Evolutionary conservation across 1,139 yeast species (phyloP).

Genomic region (Yamadazyma membranifaciens): DNA sequence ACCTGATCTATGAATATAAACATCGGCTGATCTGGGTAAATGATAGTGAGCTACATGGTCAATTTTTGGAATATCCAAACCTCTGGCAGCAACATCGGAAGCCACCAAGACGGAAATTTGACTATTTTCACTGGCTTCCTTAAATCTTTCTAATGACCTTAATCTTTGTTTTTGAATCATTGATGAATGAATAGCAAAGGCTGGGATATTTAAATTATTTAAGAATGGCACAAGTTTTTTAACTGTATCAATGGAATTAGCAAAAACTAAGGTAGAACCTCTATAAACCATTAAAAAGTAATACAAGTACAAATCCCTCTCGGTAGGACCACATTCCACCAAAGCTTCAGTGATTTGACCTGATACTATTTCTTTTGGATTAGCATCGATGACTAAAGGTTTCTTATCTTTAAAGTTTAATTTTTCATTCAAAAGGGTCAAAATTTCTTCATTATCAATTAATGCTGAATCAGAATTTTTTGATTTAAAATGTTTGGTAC

Average conservation of each 20-base stretch:
- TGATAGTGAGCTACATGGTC: constrained; percentile 97
- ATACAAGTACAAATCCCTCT: constrained; percentile 86
- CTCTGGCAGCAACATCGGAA: constrained; percentile 98
- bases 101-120: constrained; percentile 78
- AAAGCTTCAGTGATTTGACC: constrained; percentile 78
- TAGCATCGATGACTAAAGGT: constrained; percentile 75
- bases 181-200: constrained; percentile 85
- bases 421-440: constrained; percentile 55
- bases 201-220: constrained; percentile 64
- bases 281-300: constrained; percentile 85
- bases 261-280: constrained; percentile 87
- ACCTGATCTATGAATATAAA: constrained; percentile 94
- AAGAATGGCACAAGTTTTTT: constrained; percentile 79
- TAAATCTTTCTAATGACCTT: constrained; percentile 75
- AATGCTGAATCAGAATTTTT: constrained; percentile 26
- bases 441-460: constrained; percentile 51
- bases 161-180: constrained; percentile 95
- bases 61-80: constrained; percentile 87
- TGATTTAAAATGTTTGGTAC: constrained; percentile 31
- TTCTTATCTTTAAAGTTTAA: constrained; percentile 56
- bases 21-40: constrained; percentile 91
- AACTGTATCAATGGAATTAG: constrained; percentile 92
- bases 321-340: constrained; percentile 87
- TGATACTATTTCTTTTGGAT: constrained; percentile 82
- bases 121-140: constrained; percentile 47